Percentiles rank a stretch among this genome's conserved stretches.
Evolutionary conservation across 2,329 filamentous ascomycete species (phyloP).

Genomic region (Sporothrix pseudoabietina): DNA sequence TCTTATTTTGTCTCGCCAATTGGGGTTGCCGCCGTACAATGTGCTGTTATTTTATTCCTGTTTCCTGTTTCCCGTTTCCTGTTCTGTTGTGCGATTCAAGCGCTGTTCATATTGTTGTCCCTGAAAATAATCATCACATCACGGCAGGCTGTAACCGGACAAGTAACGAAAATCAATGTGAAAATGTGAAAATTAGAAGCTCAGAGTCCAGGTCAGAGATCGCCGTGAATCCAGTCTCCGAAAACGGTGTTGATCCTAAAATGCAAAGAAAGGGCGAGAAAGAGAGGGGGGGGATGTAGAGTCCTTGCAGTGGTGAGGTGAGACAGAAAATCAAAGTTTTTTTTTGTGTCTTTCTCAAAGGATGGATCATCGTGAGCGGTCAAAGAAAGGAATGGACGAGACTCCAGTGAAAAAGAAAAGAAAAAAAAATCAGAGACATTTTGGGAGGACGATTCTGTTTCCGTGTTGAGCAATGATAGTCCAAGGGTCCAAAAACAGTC

Average conservation of each 20-base stretch:
- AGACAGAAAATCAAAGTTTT: background rate
- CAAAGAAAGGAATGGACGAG: background rate
- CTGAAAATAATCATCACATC: constrained; percentile 8
- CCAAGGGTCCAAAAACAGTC: constrained; percentile 17
- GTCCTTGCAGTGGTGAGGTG: background rate
- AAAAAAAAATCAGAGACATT: background rate
- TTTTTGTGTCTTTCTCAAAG: background rate
- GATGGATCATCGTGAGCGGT: background rate
- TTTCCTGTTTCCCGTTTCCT: background rate
- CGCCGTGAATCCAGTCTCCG: background rate
- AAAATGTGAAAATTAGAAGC: too few relatives aligned
- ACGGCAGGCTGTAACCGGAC: background rate
- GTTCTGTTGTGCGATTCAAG: background rate
- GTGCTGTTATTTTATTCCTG: background rate
- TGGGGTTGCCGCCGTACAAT: background rate
- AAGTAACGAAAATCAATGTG: too few relatives aligned
- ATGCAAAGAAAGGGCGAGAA: background rate
- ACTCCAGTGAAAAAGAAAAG: background rate
- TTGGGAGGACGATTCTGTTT: background rate
- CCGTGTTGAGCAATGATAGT: constrained; percentile 11
- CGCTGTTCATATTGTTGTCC: background rate
- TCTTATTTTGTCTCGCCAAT: background rate
- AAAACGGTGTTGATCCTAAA: background rate
- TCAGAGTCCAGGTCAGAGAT: background rate
- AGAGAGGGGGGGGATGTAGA: background rate